A percentile compares a stretch with the other conserved stretches of the same genome.
Conservation (phyloP, 2,329 filamentous ascomycete genomes). For the Diaporthe capsici region DNA sequence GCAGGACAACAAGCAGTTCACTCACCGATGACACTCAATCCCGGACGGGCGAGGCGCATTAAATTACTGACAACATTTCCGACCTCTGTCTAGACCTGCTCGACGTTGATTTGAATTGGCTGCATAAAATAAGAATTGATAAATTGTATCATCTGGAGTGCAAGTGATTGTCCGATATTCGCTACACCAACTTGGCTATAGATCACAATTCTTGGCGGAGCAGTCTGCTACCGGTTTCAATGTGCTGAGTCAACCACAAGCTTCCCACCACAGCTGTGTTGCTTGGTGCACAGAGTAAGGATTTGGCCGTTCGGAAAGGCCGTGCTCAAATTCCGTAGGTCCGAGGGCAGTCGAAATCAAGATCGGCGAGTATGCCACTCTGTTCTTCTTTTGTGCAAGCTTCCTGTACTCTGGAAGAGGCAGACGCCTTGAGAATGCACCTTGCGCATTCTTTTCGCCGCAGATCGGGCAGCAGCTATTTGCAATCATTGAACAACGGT, state of each 20-base stretch:
- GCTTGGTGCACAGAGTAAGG: neutral
- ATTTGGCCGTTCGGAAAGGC: neutral
- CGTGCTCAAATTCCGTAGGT: constrained; percentile 10
- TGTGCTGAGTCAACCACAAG: constrained; percentile 19
- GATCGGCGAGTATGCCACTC: neutral
- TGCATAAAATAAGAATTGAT: constrained; percentile 2
- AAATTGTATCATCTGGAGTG: constrained; percentile 1
- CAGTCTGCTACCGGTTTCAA: constrained; percentile 26
- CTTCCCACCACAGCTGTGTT: neutral
- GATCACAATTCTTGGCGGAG: constrained; percentile 15
- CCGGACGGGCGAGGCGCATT: neutral
- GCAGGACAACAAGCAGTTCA: neutral
- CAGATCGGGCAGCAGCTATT: neutral
- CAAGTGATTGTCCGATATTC: constrained; percentile 24
- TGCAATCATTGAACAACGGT: neutral
- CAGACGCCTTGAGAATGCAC: neutral
- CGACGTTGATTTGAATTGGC: neutral
- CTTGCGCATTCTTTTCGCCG: too few relatives aligned
- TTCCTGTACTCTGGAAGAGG: too few relatives aligned
- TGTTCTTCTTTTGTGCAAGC: neutral
- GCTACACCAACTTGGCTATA: constrained; percentile 2
- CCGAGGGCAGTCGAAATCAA: neutral
- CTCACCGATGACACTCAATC: neutral
- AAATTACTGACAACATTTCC: neutral
- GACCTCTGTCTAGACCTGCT: neutral